Base-by-base conservation (phyloP, 192 early-diverging fungal species). In the Helicostylum pulchrum region DNA sequence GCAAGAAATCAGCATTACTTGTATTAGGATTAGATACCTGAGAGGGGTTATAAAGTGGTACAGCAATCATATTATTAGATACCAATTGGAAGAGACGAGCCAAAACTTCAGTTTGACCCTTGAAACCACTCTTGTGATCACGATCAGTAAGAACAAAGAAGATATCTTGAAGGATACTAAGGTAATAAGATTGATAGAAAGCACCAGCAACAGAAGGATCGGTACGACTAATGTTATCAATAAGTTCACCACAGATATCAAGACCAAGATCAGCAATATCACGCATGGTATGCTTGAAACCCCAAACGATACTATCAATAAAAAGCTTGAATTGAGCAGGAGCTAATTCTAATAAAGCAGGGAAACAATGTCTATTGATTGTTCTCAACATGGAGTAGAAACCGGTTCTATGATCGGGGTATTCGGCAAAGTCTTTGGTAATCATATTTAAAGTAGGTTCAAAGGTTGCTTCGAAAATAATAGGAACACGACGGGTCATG, bases 391-490 rank as follows among this genome's bases (percentile, higher is more conserved):
- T 78, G 69, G 90, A 91, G 75, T 93, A 99, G 75, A 99, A 96
- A 9, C 90, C 92, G 66, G 90, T 83, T 60, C 97, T 91, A 78
- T 97, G 95, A 77, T 99, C 96, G 15, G 97, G 97, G 77, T 88
- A 96, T 70, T 96, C 95, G 21, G 93, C 84, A 82, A 97, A 96
- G 80, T 99, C 93, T 77, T 97, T 96, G 84, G 93, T 98, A 77
- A 99, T 99, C 97, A 99, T 99, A 79, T 91, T 90, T 72, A 99
- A 77, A 0, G 97, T 99, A 70, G 90, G 90, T 74, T 95, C 95
- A 67, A 99, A 99, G 51, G 97, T 91, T 1, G 90, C 90, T 61
- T 95, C 92, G 50, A 99, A 80, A 67, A 99, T 92, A 36, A 81
- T 70, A 12, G 88, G 87, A 53, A 99, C 85, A 71, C 90, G 87